Percentiles rank a stretch among this genome's conserved stretches.
Conservation (phyloP, 345 rosid species). For the Erysimum cheiranthoides region DNA sequence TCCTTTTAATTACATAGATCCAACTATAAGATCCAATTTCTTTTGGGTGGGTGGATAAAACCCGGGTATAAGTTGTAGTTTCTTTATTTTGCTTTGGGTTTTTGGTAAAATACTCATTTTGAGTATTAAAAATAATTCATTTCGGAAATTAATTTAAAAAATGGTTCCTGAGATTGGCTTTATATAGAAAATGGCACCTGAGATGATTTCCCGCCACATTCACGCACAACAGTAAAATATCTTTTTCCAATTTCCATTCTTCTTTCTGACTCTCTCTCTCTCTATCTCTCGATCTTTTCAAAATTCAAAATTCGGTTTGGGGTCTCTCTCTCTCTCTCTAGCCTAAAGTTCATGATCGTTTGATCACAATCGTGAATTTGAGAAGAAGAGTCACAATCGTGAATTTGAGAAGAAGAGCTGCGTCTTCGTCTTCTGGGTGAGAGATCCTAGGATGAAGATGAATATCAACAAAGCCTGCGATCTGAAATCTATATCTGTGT, state of each 20-base stretch:
- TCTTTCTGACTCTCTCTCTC: neutral
- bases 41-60: too few species aligned
- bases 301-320: conserved; percentile 27
- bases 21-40: too few species aligned
- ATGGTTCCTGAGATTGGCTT: too few species aligned
- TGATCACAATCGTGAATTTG: conserved; percentile 14
- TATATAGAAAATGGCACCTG: too few species aligned
- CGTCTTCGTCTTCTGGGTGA: conserved; percentile 1
- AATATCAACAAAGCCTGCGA: conserved; percentile 91
- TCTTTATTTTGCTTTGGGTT: too few species aligned
- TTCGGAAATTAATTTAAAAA: too few species aligned
- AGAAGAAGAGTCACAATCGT: too few species aligned
- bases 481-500: conserved; percentile 83
- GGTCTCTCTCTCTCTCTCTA: conserved; percentile 15
- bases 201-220: conserved; percentile 21
- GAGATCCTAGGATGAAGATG: conserved; percentile 68
- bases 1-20: too few species aligned
- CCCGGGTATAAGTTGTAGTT: too few species aligned
- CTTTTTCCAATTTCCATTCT: neutral
- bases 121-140: too few species aligned
- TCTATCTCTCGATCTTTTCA: neutral
- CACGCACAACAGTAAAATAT: neutral
- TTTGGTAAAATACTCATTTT: too few species aligned
- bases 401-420: conserved; percentile 22
- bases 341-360: neutral